Base-by-base conservation (phyloP, 2,329 filamentous ascomycete species). In the Fusarium abutilonis region DNA sequence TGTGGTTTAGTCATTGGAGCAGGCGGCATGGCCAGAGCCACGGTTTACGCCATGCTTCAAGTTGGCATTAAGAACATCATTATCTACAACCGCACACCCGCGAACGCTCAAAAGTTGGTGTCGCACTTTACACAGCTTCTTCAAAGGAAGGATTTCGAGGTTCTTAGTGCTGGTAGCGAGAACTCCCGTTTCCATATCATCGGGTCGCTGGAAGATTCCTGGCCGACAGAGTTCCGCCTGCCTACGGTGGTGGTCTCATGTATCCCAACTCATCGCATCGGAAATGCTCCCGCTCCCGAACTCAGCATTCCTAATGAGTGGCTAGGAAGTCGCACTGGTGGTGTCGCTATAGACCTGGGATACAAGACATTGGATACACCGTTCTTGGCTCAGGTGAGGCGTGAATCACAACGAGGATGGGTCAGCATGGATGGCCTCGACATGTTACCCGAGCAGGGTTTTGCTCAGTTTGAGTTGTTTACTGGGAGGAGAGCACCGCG, bases 401-500 rank as follows among this genome's bases (percentile, higher is more conserved):
- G 79, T 48, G 76, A 85, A 72, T 79, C 85, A 17, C 78, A 86
- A 52, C 78, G 82, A 63, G 82, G 90, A 36, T 93, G 90, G 90
- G 87, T 92, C 0, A 82, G 90, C 15, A 85, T 93, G 74, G 89
- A 93, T 68, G 90, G 90, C 0, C 77, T 93, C 11, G 90, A 93
- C 67, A 81, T 93, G 42, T 75, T 94, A 13, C 89, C 89, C 0
- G 91, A 93, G 72, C 90, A 93, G 71, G 91, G 89, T 0, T 91
- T 91, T 74, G 90, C 90, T 1, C 90, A 93, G 68, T 94, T 93
- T 70, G 91, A 94, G 74, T 76, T 93, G 3, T 92, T 93, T 72
- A 93, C 90, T 0, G 90, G 90, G 1, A 81, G 73, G 8, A 59
- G 74, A 44, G 74, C 75, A 1, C 75, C 75, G 5, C 83, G 90